A percentile compares a stretch with the other conserved stretches of the same genome.
Evolutionary conservation across 495 filamentous ascomycete genomes (phyloP).

Genomic region (Neurospora africana): DNA sequence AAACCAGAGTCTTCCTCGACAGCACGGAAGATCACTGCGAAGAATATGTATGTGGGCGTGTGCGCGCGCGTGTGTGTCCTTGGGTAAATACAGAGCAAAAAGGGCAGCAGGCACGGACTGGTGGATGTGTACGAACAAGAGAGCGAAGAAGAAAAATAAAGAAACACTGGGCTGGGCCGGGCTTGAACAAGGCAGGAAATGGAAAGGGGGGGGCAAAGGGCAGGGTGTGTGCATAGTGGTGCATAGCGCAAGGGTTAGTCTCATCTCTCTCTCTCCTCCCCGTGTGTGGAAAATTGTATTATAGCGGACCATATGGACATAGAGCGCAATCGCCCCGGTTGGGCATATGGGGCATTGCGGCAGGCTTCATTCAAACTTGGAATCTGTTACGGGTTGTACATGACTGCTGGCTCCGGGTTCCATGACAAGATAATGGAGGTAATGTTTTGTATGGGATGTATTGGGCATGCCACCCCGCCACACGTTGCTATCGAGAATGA

Average conservation of each 20-base stretch:
- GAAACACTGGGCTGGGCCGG: not conserved
- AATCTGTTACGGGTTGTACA: not conserved
- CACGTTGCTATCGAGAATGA: not conserved
- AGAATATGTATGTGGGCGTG: not conserved
- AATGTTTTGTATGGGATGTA: not conserved
- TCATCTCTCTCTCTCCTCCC: conserved; percentile 25
- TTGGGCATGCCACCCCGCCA: not conserved
- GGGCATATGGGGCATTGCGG: conserved; percentile 3
- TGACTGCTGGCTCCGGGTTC: not conserved
- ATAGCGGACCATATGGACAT: conserved; percentile 21
- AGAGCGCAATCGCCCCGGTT: conserved; percentile 12
- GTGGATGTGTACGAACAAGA: conserved; percentile 18
- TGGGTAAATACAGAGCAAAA: not conserved
- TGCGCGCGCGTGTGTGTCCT: conserved; percentile 7
- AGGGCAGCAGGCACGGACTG: not conserved
- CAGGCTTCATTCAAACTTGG: not conserved
- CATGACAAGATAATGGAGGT: not conserved
- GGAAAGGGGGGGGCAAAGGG: not conserved
- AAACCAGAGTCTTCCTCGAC: not conserved
- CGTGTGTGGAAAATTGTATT: conserved; percentile 17
- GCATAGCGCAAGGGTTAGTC: conserved; percentile 19
- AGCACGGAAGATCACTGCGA: not conserved
- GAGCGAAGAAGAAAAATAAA: conserved; percentile 3
- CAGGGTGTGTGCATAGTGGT: conserved; percentile 1
- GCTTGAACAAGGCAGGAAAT: not conserved